Conservation (phyloP, 2,329 filamentous ascomycete genomes). For the Colletotrichum trifolii region DNA sequence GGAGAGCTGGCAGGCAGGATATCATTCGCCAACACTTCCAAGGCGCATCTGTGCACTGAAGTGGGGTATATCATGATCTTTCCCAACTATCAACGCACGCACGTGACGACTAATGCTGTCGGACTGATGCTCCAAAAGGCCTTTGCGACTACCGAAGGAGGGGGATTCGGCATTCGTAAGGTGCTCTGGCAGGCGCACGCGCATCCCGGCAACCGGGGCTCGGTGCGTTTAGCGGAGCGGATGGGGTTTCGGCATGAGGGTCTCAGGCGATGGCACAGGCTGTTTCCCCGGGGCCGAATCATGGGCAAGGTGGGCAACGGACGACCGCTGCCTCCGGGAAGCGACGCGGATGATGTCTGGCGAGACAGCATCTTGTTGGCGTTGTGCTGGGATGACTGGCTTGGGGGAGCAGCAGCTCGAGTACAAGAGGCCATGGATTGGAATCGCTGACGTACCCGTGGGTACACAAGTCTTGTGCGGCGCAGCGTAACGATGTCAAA, state of each 20-base stretch:
- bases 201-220: constrained; percentile 41
- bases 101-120: constrained; percentile 48
- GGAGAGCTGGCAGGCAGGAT: constrained; percentile 45
- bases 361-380: constrained; percentile 42
- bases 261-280: constrained; percentile 45
- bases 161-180: constrained; percentile 42
- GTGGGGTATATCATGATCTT: constrained; percentile 50
- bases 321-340: constrained; percentile 37
- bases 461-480: background rate
- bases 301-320: constrained; percentile 42
- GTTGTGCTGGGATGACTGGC: constrained; percentile 47
- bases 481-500: background rate
- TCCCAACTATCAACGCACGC: constrained; percentile 47
- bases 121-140: constrained; percentile 48
- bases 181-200: constrained; percentile 48
- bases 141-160: constrained; percentile 31
- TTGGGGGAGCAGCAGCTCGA: constrained; percentile 35
- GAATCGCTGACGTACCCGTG: background rate
- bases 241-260: constrained; percentile 49
- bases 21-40: constrained; percentile 41
- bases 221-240: constrained; percentile 43
- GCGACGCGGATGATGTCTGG: constrained; percentile 41
- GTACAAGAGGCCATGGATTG: constrained; percentile 37
- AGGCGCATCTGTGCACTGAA: constrained; percentile 39
- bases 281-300: constrained; percentile 40